Conservation (phyloP, 352 stramenopile genomes). For the Pythium periplocum region DNA sequence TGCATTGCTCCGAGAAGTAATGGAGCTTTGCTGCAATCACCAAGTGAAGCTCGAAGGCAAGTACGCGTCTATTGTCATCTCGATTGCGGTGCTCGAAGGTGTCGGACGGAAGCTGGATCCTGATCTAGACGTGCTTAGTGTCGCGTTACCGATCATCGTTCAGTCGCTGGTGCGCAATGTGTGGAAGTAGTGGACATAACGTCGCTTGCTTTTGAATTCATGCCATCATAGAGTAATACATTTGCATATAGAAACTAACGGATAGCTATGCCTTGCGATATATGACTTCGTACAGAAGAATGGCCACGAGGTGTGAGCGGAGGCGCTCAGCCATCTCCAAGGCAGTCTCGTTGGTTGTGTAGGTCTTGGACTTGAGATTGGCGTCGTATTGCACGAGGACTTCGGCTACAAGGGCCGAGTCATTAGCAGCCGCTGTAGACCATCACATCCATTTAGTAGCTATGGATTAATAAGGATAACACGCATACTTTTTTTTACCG, state of each 20-base stretch:
- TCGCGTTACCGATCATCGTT: conserved; percentile 90
- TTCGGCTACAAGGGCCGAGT: conserved; percentile 59
- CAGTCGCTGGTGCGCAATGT: conserved; percentile 88
- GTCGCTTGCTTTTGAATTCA: not conserved
- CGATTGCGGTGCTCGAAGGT: conserved; percentile 92
- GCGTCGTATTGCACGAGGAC: conserved; percentile 58
- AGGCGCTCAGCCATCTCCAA: conserved; percentile 76
- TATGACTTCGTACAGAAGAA: conserved; percentile 69
- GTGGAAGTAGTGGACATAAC: conserved; percentile 3
- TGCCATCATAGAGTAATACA: not conserved
- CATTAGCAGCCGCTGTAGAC: conserved; percentile 51
- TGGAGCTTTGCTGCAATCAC: conserved; percentile 90
- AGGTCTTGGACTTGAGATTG: conserved; percentile 53
- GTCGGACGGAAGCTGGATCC: conserved; percentile 88
- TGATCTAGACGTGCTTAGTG: conserved; percentile 84
- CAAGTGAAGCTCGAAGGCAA: conserved; percentile 92
- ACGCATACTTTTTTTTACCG: conserved; percentile 18
- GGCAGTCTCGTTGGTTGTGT: conserved; percentile 67
- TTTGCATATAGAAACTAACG: too few relatives aligned
- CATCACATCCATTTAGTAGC: too few relatives aligned
- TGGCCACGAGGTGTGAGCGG: conserved; percentile 63
- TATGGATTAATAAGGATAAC: too few relatives aligned
- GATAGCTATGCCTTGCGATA: conserved; percentile 30
- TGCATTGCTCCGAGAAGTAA: conserved; percentile 60
- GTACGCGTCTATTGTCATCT: conserved; percentile 93